Evolutionary conservation across 163 green algal species (phyloP).

Genomic region (Chloroidium sp.): DNA sequence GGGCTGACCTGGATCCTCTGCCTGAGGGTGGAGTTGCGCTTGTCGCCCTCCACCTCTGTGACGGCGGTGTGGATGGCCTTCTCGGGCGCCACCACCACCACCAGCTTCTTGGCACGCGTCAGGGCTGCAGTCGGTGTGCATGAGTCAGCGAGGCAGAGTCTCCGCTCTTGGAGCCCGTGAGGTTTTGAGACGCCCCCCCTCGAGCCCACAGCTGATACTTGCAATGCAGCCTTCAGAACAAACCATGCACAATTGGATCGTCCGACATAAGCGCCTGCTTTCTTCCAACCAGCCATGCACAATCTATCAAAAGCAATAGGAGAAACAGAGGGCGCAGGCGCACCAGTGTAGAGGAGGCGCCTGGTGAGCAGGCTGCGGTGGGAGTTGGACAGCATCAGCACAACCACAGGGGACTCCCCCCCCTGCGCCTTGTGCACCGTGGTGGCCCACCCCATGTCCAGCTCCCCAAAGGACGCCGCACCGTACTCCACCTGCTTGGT

Average conservation of each 20-base stretch:
- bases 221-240: too few species aligned
- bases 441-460: constrained; percentile 65
- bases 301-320: not conserved
- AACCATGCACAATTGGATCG: not conserved
- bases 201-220: not conserved
- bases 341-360: constrained; percentile 74
- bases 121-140: constrained; percentile 31
- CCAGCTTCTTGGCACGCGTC: constrained; percentile 52
- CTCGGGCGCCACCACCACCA: constrained; percentile 44
- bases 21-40: constrained; percentile 12
- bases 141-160: not conserved
- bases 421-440: constrained; percentile 88
- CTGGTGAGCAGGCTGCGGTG: constrained; percentile 49
- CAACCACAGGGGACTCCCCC: constrained; percentile 60
- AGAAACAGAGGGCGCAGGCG: not conserved
- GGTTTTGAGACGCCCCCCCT: not conserved
- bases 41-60: not conserved
- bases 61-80: constrained; percentile 15
- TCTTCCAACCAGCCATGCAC: not conserved
- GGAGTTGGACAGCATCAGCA: constrained; percentile 49
- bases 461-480: constrained; percentile 27
- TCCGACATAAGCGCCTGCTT: not conserved
- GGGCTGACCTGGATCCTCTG: constrained; percentile 3
- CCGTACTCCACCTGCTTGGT: constrained; percentile 16
- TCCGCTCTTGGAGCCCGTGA: not conserved